Base-by-base conservation (phyloP, 73 alveolate species). In the Paramecium pentaurelia region DNA sequence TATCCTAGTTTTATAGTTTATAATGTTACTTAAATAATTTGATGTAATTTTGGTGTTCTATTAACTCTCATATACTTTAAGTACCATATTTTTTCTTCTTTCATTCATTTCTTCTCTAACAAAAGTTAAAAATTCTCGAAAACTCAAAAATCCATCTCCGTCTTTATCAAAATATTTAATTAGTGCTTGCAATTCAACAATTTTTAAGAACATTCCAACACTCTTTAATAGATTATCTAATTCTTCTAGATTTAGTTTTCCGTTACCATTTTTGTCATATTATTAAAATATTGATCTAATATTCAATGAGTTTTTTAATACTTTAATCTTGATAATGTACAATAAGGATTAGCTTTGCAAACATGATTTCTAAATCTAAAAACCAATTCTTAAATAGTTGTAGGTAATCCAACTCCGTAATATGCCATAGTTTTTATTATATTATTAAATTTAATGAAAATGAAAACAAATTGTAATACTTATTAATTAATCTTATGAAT, bases 331-430 rank as follows among this genome's bases (percentile, higher is more conserved):
- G 87, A 37, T 16, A 73, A 59, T 4, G 87, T 73, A 40, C 87
- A 73, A 73, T 73, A 73, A 73, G 87, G 87, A 73, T 73, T 73
- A 2, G 87, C 87, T 73, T 73, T 73, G 18, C 60, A 12, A 16
- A 73, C 87, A 73, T 73, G 60, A 73, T 73, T 32, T 73, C 87
- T 73, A 40, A 73, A 73, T 37, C 87, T 73, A 73, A 73, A 73
- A 14, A 73, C 87, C n/a, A 73, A 36, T 73, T 73, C 87, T n/a
- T 73, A 73, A 22, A 73, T 73, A 5, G 87, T 20, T 14, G 87
- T 73, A 5, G 87, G 58, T 18, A 73, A 73, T 14, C 87, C 87
- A 16, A 73, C 87, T 14, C 87, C 87, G 36, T 73, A 73, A 73
- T 73, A 73, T 73, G 87, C 87, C 87, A 54, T 54, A 6, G 6